Evolutionary conservation across 352 stramenopile genomes (phyloP), one percentile per base, ranked within the genome.

Genomic region (Phytophthora podocarpi): DNA sequence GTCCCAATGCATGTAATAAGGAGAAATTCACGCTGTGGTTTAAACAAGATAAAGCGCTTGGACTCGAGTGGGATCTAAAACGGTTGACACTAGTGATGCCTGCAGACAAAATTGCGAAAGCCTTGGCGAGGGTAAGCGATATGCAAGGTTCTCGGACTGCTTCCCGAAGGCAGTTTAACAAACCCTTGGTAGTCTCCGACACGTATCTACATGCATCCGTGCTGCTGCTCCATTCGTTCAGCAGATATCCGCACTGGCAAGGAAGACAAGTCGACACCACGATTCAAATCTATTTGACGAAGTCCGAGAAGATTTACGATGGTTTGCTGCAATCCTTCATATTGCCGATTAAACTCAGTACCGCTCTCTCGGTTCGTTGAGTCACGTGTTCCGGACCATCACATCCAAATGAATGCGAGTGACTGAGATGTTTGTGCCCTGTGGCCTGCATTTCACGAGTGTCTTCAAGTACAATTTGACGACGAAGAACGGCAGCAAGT

Each of bases 391-490:
- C 26, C 28, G 1, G 48, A 56, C 18, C n/a, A 45, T 30, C 51
- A 43, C 24, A 40, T 50, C 11, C 36, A 13, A 2, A 63, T 63
- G 54, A 43, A 63, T 30, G 54, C 42, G 0, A 63, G 42, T 24
- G 54, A 63, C 48, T 20, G n/a, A 0, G 54, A 43, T 23, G 7
- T 63, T 1, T 54, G 54, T 20, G 54, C 42, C 4, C 18, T 49
- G 1, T 49, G 35, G 34, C 34, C 54, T 4, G 26, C 12, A 0
- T 10, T n/a, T 1, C 23, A 26, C 27, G 34, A 49, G 27, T 63
- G 31, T 32, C 9, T 63, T 11, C 42, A 55, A 23, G 31, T 63
- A 10, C 10, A 63, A 9, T 63, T 63, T 18, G 30, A 54, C 32
- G 42, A 31, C 2, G 31, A 39, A 21, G 54, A 55, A 4, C 34